Evolutionary conservation across 2,329 filamentous ascomycete genomes (phyloP), one percentile per base, ranked within the genome.

Genomic region (Fusarium sp.): DNA sequence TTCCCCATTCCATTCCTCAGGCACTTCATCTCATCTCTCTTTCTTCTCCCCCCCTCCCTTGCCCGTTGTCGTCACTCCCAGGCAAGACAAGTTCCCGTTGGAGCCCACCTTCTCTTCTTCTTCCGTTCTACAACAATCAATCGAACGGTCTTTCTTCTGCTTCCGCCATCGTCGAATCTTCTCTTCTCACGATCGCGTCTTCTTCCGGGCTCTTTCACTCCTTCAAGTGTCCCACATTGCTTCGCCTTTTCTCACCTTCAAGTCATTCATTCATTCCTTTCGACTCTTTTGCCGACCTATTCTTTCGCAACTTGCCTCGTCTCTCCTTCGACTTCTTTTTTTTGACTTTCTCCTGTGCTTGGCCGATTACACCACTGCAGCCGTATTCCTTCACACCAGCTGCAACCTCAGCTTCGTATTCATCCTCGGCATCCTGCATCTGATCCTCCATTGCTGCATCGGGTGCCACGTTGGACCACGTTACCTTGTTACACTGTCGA

Each of bases 401-500:
- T 34, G 14, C 29, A 27, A 46, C 55, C 55, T 58, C 46, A 27
- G 46, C 63, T 67, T 74, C 73, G 71, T 69, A 72, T 75, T 73
- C 61, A 31, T 56, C 65, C 61, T 49, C 44, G 62, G 53, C 50
- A 57, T 64, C 54, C 61, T 74, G 67, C 72, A 70, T 57, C 50
- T 49, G 56, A 42, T 65, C 59, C 63, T 69, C 69, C 59, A 61
- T 64, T 59, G 36, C 65, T 61, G 51, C 67, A 72, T 67, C 57
- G 61, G 62, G 69, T 73, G 40, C 64, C 58, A 73, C 69, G 58
- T 72, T 68, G 57, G 60, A 68, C 65, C 46, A 65, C 62, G 46
- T 57, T 38, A 33, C 55, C 62, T 64, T 62, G 62, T 64, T 62
- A 38, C 57, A 71, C 58, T 57, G 29, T 31, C 62, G 63, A 46